Percentiles rank a stretch among this genome's conserved stretches.
phyloP scores from a whole-genome alignment of 2,329 filamentous ascomycete species.

The Ophiosphaerella herpotricha region DNA sequence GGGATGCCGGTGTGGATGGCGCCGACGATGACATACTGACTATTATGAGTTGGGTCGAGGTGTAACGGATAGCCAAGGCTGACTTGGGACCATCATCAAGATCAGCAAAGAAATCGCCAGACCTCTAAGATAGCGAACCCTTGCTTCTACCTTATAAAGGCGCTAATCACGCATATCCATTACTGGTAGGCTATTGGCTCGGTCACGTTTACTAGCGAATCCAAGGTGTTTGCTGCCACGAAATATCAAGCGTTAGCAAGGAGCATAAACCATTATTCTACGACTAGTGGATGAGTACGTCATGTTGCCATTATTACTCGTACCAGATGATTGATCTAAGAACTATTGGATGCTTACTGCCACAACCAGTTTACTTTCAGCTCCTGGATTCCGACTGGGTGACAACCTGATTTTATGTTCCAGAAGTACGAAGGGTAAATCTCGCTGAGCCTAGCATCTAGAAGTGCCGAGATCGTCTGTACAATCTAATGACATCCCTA shows the following conservation, averaged over 20 bases:
- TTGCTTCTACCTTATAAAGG: not conserved
- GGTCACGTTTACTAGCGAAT: not conserved
- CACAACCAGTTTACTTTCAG: too few relatives aligned
- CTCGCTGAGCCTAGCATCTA: too few relatives aligned
- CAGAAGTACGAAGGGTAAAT: too few relatives aligned
- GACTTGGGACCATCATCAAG: slow-evolving; percentile 19
- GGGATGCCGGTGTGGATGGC: slow-evolving; percentile 15
- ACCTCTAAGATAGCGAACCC: not conserved
- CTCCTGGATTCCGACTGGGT: too few relatives aligned
- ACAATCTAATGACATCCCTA: too few relatives aligned
- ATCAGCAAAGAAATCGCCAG: slow-evolving; percentile 4
- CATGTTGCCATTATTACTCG: slow-evolving; percentile 1
- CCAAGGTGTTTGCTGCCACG: not conserved
- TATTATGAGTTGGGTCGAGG: slow-evolving; percentile 12
- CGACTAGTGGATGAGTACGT: not conserved
- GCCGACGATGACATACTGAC: slow-evolving; percentile 29
- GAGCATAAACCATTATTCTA: not conserved
- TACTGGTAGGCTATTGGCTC: not conserved
- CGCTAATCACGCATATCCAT: not conserved
- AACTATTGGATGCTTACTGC: not conserved
- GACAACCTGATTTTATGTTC: too few relatives aligned
- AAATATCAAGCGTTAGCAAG: not conserved
- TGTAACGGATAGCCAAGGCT: slow-evolving; percentile 12
- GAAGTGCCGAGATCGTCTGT: too few relatives aligned
- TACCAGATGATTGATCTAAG: not conserved